Base-by-base conservation (phyloP, 2,329 filamentous ascomycete genomes). In the Sordariomycetes sp. region DNA sequence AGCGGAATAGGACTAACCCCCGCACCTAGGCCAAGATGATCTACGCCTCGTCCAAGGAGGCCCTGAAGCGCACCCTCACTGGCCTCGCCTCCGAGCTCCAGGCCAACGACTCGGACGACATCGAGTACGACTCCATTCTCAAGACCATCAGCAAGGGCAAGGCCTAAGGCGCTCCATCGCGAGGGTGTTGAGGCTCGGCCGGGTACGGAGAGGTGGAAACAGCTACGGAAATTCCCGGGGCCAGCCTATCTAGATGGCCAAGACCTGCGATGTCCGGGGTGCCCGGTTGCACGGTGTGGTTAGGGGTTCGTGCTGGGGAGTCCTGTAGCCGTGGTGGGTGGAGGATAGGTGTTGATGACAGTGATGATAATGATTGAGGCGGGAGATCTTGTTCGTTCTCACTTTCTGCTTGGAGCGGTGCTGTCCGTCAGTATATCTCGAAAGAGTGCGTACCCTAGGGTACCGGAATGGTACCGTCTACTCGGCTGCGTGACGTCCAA, bases 31-130 rank as follows among this genome's bases (percentile, higher is more conserved):
- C 87, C 74, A 91, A 91, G 81, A 94, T 94, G 89, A 81, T 91
- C 73, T 94, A 93, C 80, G 88, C 89, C 67, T 89, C 89, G 57
- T 94, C 89, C 74, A 94, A 93, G 79, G 88, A 92, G 68, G 87
- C 88, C 60, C 81, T 94, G 65, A 93, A 91, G 82, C 86, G 86
- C 73, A 74, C 87, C 55, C 82, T 94, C 63, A 88, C 83, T 70
- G 89, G 88, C 63, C 76, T 93, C 66, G 87, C 86, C 61, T 76
- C 79, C 66, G 89, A 93, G 72, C 80, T 92, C 67, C 89, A 94
- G 79, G 89, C 88, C 77, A 92, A 92, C 78, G 89, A 93, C 73
- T 74, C 76, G 65, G 87, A 90, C 72, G 89, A 93, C 73, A 88
- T 94, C 69, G 88, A 92, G 77, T 86, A 84, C 73, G 83, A 88